Conservation (phyloP, 768 basidiomycete species). For the Albatrellus ellisii region DNA sequence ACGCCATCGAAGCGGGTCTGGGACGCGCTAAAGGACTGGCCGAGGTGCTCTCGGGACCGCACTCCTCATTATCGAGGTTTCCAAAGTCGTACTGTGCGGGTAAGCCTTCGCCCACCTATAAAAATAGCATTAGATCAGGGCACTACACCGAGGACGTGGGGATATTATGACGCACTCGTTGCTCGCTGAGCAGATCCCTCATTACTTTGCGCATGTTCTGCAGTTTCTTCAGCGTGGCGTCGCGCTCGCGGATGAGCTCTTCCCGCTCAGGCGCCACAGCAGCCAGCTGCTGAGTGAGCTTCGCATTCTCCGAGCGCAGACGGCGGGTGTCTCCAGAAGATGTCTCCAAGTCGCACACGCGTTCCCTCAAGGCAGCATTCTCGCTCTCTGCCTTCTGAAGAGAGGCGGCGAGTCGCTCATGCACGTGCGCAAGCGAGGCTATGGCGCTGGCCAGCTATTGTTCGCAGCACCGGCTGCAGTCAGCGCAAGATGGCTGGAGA, state of each 20-base stretch:
- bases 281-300: conserved; percentile 4
- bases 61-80: no score
- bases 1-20: no score
- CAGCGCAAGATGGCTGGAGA: no score
- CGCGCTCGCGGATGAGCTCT: conserved; percentile 6
- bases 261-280: conserved; percentile 2
- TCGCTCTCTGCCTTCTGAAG: conserved; percentile 16
- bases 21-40: no score
- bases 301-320: conserved; percentile 10
- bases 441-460: conserved; percentile 5
- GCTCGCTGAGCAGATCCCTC: conserved; percentile 2
- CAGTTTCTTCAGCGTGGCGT: conserved; percentile 5
- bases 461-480: no score
- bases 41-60: no score
- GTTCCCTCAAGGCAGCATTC: conserved; percentile 15
- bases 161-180: background rate
- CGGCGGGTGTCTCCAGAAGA: conserved; percentile 9
- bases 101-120: background rate
- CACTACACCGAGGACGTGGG: background rate
- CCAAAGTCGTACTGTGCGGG: no score
- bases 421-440: conserved; percentile 16
- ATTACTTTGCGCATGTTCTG: conserved; percentile 6
- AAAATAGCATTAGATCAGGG: background rate
- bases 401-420: conserved; percentile 18
- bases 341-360: conserved; percentile 27